Percentiles rank a stretch among this genome's conserved stretches.
phyloP scores from a whole-genome alignment of 768 basidiomycete species.

The Lactarius trivialis region DNA sequence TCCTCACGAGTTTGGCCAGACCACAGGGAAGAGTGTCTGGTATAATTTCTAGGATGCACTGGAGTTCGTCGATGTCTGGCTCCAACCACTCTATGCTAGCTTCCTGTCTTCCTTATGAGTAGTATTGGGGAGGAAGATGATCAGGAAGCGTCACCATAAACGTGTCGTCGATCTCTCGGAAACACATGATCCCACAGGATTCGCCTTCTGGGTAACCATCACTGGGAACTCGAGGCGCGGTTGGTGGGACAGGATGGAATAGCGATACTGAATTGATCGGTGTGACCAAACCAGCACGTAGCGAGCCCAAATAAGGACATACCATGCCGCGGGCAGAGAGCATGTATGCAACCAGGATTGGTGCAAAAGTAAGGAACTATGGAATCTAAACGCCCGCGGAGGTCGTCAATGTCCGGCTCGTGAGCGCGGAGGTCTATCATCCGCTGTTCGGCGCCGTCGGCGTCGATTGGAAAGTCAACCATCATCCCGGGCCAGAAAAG shows the following conservation, averaged over 20 bases:
- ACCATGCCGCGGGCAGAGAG: constrained; percentile 12
- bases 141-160: neutral
- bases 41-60: constrained; percentile 16
- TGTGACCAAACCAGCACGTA: neutral
- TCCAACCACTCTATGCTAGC: constrained; percentile 7
- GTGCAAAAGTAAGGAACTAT: constrained; percentile 24
- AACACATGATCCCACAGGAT: constrained; percentile 4
- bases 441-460: constrained; percentile 9
- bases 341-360: constrained; percentile 20
- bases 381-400: constrained; percentile 26
- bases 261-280: neutral
- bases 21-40: constrained; percentile 20
- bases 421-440: constrained; percentile 16
- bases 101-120: neutral
- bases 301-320: neutral
- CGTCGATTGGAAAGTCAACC: constrained; percentile 1
- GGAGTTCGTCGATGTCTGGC: constrained; percentile 13
- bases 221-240: constrained; percentile 7
- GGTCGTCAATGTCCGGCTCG: constrained; percentile 22
- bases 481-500: constrained; percentile 13
- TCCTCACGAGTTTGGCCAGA: constrained; percentile 18
- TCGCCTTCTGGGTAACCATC: constrained; percentile 2
- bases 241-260: neutral
- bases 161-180: constrained; percentile 1
- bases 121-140: neutral